These are phyloP conservation scores for Juglanconis sp. DNA, from an alignment of 2,329 filamentous ascomycete species.

Conservation along the genomic window DNA sequence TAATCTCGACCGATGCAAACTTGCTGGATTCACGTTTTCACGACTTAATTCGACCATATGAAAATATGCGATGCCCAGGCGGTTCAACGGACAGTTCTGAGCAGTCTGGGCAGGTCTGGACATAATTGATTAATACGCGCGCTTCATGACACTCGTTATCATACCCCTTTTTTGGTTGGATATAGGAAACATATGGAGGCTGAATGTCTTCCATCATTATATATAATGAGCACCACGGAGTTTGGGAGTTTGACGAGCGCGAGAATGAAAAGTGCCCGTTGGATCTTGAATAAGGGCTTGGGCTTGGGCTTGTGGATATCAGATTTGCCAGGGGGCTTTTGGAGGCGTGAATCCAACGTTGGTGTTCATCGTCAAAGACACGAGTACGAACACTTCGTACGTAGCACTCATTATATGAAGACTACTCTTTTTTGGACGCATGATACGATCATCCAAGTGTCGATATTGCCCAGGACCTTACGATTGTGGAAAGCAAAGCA, in stretches of 20 bases:
- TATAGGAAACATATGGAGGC: neutral
- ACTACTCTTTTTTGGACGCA: neutral
- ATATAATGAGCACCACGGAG: slow-evolving; percentile 2
- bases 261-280: neutral
- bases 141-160: slow-evolving; percentile 1
- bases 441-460: neutral
- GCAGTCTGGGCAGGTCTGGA: neutral
- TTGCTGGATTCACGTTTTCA: neutral
- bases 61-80: neutral
- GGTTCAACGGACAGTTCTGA: neutral
- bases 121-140: slow-evolving; percentile 3
- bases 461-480: neutral
- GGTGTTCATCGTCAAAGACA: neutral
- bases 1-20: slow-evolving; percentile 12
- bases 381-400: neutral
- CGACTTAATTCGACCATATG: neutral
- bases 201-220: neutral
- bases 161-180: neutral
- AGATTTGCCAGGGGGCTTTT: neutral
- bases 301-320: neutral
- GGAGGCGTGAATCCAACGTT: neutral
- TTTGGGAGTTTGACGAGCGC: neutral
- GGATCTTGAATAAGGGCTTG: neutral
- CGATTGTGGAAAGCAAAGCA: too few relatives aligned
- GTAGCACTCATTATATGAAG: neutral